phyloP scores from a whole-genome alignment of 495 filamentous ascomycete species.

The Pseudomonodictys pantanalensis region DNA sequence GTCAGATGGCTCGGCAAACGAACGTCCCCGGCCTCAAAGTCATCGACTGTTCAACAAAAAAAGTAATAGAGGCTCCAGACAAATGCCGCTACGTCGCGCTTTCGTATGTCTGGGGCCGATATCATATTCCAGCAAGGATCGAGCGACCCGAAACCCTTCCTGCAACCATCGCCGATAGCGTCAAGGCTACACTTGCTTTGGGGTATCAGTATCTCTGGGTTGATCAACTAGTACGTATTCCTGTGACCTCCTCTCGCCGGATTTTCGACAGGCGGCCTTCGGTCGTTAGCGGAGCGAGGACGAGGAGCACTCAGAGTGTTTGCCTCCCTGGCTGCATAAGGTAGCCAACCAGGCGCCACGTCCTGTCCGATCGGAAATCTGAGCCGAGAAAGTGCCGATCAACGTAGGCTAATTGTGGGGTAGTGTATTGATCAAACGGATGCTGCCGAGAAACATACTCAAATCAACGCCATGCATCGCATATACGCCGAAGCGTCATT shows the following conservation, averaged over 20 bases:
- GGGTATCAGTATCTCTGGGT: neutral
- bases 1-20: neutral
- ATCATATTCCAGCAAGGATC: neutral
- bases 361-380: no score
- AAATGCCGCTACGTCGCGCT: neutral
- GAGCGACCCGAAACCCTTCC: neutral
- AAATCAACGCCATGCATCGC: constrained; percentile 17
- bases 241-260: no score
- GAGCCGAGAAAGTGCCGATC: no score
- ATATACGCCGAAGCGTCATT: constrained; percentile 6
- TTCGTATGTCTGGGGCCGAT: constrained; percentile 6
- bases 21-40: neutral
- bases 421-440: constrained; percentile 29
- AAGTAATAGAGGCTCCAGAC: neutral
- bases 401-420: no score
- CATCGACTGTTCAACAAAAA: neutral
- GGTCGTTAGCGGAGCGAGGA: no score
- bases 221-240: neutral
- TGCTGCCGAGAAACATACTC: constrained; percentile 7
- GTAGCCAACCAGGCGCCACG: no score
- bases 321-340: neutral
- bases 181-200: neutral
- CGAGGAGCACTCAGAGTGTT: neutral
- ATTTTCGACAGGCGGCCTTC: no score
- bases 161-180: neutral